Evolutionary conservation across 352 stramenopile species (phyloP), one percentile per base, ranked within the genome.

Genomic region (Phytophthora sp.): DNA sequence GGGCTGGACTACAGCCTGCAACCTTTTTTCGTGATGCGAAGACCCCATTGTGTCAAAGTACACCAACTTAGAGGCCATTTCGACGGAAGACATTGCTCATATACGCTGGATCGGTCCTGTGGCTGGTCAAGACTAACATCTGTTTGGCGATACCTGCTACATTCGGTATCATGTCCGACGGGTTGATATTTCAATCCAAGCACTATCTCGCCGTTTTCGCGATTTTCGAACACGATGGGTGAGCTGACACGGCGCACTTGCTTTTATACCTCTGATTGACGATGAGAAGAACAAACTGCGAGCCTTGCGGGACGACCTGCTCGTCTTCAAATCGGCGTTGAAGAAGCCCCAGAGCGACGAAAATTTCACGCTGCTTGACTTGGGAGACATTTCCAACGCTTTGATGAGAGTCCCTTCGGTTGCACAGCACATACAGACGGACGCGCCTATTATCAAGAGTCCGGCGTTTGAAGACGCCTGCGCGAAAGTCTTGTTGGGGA

Each of bases 281-380:
- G 18, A 46, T 15, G 42, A 53, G 11, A 18, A 62, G n/a, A 62
- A 45, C n/a, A 61, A 60, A 27, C 27, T 44, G 13, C 15, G 13
- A 45, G 26, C 41, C 2, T 29, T 62, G 3, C 38, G 21, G 41
- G 30, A 62, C 18, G 39, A 61, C 27, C 15, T 52, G n/a, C 38
- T 18, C n/a, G 29, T 15, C 12, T 52, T 61, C 39, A 42, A 52
- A 29, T 52, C 39, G 11, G 18, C n/a, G 5, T 35, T 27, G 9
- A 61, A 61, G 27, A 52, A 52, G 26, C 27, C 52, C 2, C 27
- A 52, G 21, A 63, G 55, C 42, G 42, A 54, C 41, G 41, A 46
- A 27, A 41, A 50, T 51, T 24, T 51, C 26, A 42, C 38, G 38
- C 38, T 51, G 8, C 47, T 59, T 8, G 36, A 44, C 29, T 7